A percentile compares a stretch with the other conserved stretches of the same genome.
Conservation (phyloP, 2,329 filamentous ascomycete species). For the Diplodia corticola region DNA sequence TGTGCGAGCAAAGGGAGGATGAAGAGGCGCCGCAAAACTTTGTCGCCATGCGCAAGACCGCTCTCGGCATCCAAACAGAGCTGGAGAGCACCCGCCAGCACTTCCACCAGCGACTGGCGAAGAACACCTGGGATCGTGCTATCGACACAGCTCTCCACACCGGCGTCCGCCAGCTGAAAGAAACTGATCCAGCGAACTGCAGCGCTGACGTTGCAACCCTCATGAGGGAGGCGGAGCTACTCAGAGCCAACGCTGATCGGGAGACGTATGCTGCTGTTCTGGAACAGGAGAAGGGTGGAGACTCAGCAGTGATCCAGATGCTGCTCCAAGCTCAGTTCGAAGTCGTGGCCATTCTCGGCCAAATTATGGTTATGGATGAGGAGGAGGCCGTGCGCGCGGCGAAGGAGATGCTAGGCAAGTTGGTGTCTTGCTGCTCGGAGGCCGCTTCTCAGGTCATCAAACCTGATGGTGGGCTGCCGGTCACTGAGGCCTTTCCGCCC, state of each 20-base stretch:
- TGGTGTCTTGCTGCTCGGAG: slow-evolving; percentile 74
- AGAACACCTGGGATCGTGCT: slow-evolving; percentile 80
- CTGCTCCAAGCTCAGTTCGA: slow-evolving; percentile 91
- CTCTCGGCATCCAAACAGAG: slow-evolving; percentile 83
- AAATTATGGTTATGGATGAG: slow-evolving; percentile 79
- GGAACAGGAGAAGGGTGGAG: slow-evolving; percentile 80
- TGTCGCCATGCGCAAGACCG: slow-evolving; percentile 78
- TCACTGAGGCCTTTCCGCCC: slow-evolving; percentile 68
- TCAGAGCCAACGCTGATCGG: slow-evolving; percentile 79
- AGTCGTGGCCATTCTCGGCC: slow-evolving; percentile 78
- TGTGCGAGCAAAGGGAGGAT: slow-evolving; percentile 71
- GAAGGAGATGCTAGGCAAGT: slow-evolving; percentile 71
- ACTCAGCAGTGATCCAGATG: slow-evolving; percentile 76
- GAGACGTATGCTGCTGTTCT: slow-evolving; percentile 76
- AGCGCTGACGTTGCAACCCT: slow-evolving; percentile 70
- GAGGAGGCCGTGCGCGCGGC: slow-evolving; percentile 80
- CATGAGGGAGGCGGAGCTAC: slow-evolving; percentile 77
- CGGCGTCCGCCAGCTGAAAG: slow-evolving; percentile 73
- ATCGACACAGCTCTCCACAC: slow-evolving; percentile 87
- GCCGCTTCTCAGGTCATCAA: slow-evolving; percentile 84
- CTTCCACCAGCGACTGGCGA: slow-evolving; percentile 79
- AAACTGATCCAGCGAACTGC: slow-evolving; percentile 65
- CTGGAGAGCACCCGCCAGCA: slow-evolving; percentile 88
- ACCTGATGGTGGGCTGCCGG: slow-evolving; percentile 70
- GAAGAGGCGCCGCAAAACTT: slow-evolving; percentile 68